Conservation (phyloP, 2,329 filamentous ascomycete genomes). For the Alternaria burnsii region DNA sequence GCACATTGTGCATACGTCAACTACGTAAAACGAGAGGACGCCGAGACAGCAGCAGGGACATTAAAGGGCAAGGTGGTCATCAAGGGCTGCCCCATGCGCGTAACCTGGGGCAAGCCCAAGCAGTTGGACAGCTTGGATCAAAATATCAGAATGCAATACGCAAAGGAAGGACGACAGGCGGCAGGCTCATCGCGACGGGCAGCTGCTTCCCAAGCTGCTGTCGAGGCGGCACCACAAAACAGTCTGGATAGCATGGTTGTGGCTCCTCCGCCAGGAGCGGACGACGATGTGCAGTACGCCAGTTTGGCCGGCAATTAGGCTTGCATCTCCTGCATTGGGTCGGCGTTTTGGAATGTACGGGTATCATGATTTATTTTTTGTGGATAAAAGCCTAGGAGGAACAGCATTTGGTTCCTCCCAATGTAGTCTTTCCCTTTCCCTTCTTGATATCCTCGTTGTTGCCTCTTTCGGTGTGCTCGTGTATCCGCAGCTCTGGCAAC, state of each 20-base stretch:
- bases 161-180: constrained; percentile 72
- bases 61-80: constrained; percentile 91
- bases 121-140: constrained; percentile 90
- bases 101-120: constrained; percentile 93
- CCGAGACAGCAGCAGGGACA: constrained; percentile 83
- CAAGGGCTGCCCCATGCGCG: constrained; percentile 85
- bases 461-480: constrained; percentile 87
- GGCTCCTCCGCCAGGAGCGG: constrained; percentile 80
- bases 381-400: constrained; percentile 45
- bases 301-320: constrained; percentile 79
- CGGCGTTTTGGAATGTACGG: constrained; percentile 40
- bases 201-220: constrained; percentile 49
- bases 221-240: constrained; percentile 52
- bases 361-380: constrained; percentile 43
- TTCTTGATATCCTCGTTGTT: constrained; percentile 91
- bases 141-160: constrained; percentile 82
- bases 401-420: constrained; percentile 51
- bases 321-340: constrained; percentile 27
- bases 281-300: constrained; percentile 83
- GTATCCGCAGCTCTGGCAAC: constrained; percentile 78
- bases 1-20: constrained; percentile 98
- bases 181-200: constrained; percentile 38
- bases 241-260: constrained; percentile 60
- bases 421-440: constrained; percentile 55
- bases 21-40: constrained; percentile 82